Base-by-base conservation (phyloP, 495 filamentous ascomycete species). In the Halenospora varia region DNA sequence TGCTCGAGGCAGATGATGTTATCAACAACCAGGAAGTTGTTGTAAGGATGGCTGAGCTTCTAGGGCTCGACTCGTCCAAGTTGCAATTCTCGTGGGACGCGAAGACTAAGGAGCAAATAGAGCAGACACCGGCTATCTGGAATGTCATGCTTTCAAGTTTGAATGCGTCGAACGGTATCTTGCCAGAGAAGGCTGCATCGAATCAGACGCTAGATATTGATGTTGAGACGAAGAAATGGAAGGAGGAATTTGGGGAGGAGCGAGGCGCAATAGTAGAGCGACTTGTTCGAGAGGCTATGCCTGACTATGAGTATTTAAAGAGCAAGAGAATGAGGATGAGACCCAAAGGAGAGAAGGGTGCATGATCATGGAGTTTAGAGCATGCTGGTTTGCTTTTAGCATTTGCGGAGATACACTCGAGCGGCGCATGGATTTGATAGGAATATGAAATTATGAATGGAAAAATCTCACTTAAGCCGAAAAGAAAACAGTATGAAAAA, bases 1-100 rank as follows among this genome's bases (percentile, higher is more conserved):
- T 79, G 1, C 59, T 79, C 15, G 76, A 79, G 51, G 76, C 76
- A 9, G 66, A 79, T 58, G 76, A 79, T 52, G 59, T 76, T n/a
- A 77, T 75, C 24, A 59, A 65, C 6, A 57, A 65, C 1, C 73
- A 69, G 2, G 62, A 62, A 29, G 55, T 72, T 10, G 65, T 77
- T 2, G 29, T 51, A 13, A 63, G 62, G 25, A 70, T 73, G 35
- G 69, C 69, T 44, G 60, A 68, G 45, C 48, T 69, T 11, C 66
- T 70, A 2, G 72, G 74, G 8, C 50, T 79, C 15, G 73, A 77
- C 45, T 24, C 63, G 25, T 40, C 45, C 8, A 61, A 60, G 52
- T 24, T 77, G 29, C 54, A 63, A 56, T 79, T 71, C 53, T 65
- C 70, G 25, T 79, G 76, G 76, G 59, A 64, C 22, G 57, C 52